These are phyloP conservation scores for Cutaneotrichosporon cutaneum DNA, from an alignment of 1,284 basidiomycete genomes.

Conservation along the genomic window DNA sequence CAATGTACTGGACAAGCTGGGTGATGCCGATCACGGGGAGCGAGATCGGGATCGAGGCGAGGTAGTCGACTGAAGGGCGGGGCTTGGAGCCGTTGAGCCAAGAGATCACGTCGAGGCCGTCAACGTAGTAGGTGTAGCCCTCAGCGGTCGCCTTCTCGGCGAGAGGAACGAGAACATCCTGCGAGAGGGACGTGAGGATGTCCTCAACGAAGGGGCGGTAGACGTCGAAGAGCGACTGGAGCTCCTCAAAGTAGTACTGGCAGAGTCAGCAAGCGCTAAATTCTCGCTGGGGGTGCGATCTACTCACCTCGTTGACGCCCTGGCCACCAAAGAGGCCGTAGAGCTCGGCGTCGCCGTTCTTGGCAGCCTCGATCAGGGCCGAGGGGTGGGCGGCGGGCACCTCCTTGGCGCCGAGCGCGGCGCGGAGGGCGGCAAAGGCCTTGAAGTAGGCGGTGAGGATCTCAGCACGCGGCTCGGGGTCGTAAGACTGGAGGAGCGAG, in stretches of 20 bases:
- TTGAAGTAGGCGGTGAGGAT: constrained; percentile 79
- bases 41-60: constrained; percentile 92
- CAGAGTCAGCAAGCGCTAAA: constrained; percentile 25
- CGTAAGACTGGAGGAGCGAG: constrained; percentile 71
- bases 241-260: constrained; percentile 88
- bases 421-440: constrained; percentile 71
- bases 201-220: constrained; percentile 81
- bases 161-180: constrained; percentile 70
- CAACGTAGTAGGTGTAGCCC: constrained; percentile 68
- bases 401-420: constrained; percentile 57
- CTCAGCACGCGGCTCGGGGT: constrained; percentile 70
- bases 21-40: constrained; percentile 94
- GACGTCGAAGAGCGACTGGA: constrained; percentile 84
- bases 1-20: constrained; percentile 89
- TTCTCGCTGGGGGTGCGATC: background rate
- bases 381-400: constrained; percentile 68
- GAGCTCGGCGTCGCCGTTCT: constrained; percentile 70
- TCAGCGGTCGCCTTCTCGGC: constrained; percentile 61
- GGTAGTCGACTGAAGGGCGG: constrained; percentile 79
- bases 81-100: constrained; percentile 75
- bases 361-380: constrained; percentile 71
- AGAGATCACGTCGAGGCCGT: constrained; percentile 76
- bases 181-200: constrained; percentile 66
- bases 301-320: constrained; percentile 80
- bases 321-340: constrained; percentile 98